Evolutionary conservation across 495 filamentous ascomycete species (phyloP), one percentile per base, ranked within the genome.

Genomic region (Aspergillus funiculosus): DNA sequence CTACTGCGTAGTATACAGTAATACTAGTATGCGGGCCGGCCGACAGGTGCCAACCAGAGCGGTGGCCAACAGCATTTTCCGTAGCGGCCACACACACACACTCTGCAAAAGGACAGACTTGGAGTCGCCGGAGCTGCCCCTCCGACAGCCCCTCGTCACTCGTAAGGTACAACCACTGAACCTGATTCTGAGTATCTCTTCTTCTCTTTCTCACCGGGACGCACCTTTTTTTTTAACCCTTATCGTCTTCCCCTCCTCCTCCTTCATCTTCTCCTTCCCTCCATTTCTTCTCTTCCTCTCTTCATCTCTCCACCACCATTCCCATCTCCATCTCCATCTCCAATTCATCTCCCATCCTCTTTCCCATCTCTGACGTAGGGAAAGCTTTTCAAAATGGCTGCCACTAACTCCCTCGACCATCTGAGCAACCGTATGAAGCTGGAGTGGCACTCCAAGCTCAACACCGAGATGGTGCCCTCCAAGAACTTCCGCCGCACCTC

Each of bases 401-500:
- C 64, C 55, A 68, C 54, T 31, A 76, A 64, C 54, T 82, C 87
- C 57, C 76, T 92, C 58, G 85, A 90, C 63, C 88, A 94, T 64
- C 76, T 94, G 61, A 71, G 76, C 57, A 88, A 86, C 61, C 71
- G 76, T 66, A 90, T 85, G 69, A 85, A 83, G 72, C 85, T 94
- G 56, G 85, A 92, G 72, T 98, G 92, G 92, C 81, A 94, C 53
- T 80, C 87, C 58, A 76, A 83, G 69, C 75, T 86, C 44, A 79
- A 81, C 71, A 90, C 87, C 43, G 82, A 89, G 55, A 84, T 82
- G 69, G 74, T 80, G 37, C 89, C 91, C 22, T 72, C 77, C 35
- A 85, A 85, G 72, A 87, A 88, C 73, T 91, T 90, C 64, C 87
- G 92, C 52, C 86, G 94, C 48, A 94, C 94, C 41, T 95, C 91